A percentile compares a stretch with the other conserved stretches of the same genome.
Evolutionary conservation across 192 early-diverging fungal species (phyloP).

Genomic region (Endogone sp.): DNA sequence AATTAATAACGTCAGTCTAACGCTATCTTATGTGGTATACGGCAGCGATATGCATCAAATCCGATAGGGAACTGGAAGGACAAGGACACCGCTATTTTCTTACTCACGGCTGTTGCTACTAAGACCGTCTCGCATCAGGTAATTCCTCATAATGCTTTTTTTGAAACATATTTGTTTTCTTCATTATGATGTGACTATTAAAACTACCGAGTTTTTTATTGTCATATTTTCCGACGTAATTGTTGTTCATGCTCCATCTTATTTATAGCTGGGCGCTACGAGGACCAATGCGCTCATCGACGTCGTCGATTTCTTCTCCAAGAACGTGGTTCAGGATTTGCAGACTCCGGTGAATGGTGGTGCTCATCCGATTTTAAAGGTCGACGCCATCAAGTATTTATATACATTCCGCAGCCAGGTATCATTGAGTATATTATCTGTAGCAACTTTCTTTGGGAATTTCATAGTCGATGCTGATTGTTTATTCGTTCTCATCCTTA

Average conservation of each 20-base stretch:
- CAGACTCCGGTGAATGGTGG: conserved; percentile 60
- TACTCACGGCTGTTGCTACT: conserved; percentile 87
- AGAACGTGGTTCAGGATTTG: conserved; percentile 83
- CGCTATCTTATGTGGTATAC: conserved; percentile 10
- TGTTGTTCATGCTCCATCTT: neutral
- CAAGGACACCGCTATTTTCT: conserved; percentile 93
- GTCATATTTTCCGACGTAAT: neutral
- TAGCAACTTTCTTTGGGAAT: too few relatives aligned
- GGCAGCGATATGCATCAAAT: conserved; percentile 66
- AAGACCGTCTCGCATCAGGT: conserved; percentile 70
- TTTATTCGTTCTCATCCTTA: conserved; percentile 25
- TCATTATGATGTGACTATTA: neutral
- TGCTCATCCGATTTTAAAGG: conserved; percentile 85
- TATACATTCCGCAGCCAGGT: conserved; percentile 91
- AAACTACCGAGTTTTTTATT: neutral
- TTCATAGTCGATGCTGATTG: too few relatives aligned
- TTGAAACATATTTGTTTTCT: neutral
- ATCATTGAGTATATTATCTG: neutral
- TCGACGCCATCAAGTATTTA: conserved; percentile 92
- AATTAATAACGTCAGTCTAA: neutral
- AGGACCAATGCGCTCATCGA: conserved; percentile 80
- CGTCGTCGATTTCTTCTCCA: conserved; percentile 76
- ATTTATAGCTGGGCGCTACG: conserved; percentile 71
- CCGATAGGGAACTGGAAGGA: conserved; percentile 79
- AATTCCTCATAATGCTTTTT: neutral